These are phyloP conservation scores for Eremochloa ophiuroides DNA, from an alignment of 176 grass and related monocot genomes.

Conservation along the genomic window DNA sequence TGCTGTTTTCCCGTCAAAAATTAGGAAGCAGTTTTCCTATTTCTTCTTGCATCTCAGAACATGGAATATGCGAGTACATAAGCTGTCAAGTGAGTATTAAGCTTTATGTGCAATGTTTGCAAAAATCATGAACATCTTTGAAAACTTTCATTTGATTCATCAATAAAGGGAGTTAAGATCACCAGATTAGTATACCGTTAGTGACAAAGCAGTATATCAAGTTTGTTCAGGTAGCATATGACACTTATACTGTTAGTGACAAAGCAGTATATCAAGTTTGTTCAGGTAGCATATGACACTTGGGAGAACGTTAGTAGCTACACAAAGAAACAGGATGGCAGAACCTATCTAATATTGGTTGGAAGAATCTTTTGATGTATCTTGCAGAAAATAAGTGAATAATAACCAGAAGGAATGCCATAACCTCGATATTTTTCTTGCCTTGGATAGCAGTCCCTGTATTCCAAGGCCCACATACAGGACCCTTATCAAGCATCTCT, in stretches of 20 bases:
- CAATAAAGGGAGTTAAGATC: not conserved
- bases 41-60: not conserved
- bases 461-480: slow-evolving; percentile 48
- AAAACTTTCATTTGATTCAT: not conserved
- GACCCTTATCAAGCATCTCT: slow-evolving; percentile 64
- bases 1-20: not conserved
- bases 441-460: slow-evolving; percentile 30
- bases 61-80: not conserved
- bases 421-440: slow-evolving; percentile 59
- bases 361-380: not conserved
- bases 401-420: slow-evolving; percentile 33
- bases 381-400: slow-evolving; percentile 26
- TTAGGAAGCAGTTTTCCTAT: not conserved
- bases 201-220: not conserved
- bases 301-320: not conserved
- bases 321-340: not conserved
- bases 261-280: not conserved
- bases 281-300: not conserved
- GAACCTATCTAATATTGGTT: not conserved
- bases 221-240: not conserved
- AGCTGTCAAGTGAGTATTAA: not conserved
- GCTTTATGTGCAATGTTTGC: not conserved
- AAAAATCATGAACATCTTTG: not conserved
- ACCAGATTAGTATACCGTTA: not conserved
- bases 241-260: not conserved